Base-by-base conservation (phyloP, 495 filamentous ascomycete species). In the Aspergillus ellipticus region DNA sequence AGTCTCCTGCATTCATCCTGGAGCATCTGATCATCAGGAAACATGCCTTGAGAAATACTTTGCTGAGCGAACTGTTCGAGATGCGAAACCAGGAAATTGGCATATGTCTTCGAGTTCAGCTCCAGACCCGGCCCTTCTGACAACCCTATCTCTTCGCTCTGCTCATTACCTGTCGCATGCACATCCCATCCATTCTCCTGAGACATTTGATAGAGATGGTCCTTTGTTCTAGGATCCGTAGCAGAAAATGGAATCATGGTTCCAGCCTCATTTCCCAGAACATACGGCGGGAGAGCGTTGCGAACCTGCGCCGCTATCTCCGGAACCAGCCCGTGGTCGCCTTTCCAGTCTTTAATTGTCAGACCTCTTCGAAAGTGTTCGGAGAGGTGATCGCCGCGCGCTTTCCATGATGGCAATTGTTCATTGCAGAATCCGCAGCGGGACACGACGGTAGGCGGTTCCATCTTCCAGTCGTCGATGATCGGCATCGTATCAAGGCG, bases 401-500 rank as follows among this genome's bases (percentile, higher is more conserved):
- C 74, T 4, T 77, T 74, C 85, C 85, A 88, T n/a, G 75, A 82
- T 31, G 79, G 72, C 60, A 88, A 73, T 5, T 75, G 65, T 16
- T 71, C 66, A 19, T 78, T 77, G 61, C 86, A 89, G 68, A 89
- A 87, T 64, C 86, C 86, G 58, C 85, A 88, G 47, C 84, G 74
- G 3, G 85, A 87, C 3, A 79, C 66, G 28, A 88, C 80, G 49
- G 81, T 76, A 10, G 78, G 77, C 0, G 76, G 78, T 9, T 75
- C 74, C 11, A 74, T 67, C 64, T 86, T 89, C 89, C 89, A 91
- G 47, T 75, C 75, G 10, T 89, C 84, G 80, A 90, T 87, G 3
- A 73, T 59, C 11, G 74, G 63, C 8, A 76, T 66, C 51, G 87
- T 84, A 51, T 82, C 82, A 51, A 82, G 79, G 33, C 78, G 72